Conservation (phyloP, 2,329 filamentous ascomycete genomes). For the Laburnicola sp. region DNA sequence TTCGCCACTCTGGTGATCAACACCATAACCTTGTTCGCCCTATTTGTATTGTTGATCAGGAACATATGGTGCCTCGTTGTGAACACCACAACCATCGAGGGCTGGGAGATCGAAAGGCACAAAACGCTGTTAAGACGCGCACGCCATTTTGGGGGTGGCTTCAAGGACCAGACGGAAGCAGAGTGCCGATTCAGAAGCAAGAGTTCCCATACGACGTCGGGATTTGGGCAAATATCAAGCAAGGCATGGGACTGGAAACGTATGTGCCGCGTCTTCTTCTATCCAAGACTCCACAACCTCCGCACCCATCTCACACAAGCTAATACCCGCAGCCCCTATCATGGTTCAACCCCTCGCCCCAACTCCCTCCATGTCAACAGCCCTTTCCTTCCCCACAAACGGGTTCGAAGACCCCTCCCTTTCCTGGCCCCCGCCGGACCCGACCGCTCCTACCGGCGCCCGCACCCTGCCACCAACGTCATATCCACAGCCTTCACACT, state of each 20-base stretch:
- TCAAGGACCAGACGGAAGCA: constrained; percentile 59
- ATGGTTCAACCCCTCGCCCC: constrained; percentile 69
- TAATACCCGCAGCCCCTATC: constrained; percentile 49
- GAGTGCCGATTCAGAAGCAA: constrained; percentile 61
- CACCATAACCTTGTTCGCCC: constrained; percentile 62
- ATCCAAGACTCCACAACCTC: neutral
- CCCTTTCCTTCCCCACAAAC: constrained; percentile 69
- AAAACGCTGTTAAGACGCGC: constrained; percentile 51
- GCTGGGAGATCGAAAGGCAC: constrained; percentile 65
- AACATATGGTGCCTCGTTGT: constrained; percentile 61
- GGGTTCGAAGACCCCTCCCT: constrained; percentile 63
- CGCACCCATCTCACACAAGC: neutral
- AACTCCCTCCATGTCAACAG: constrained; percentile 56
- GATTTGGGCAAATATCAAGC: constrained; percentile 71
- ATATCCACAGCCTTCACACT: constrained; percentile 41
- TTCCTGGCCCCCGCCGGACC: constrained; percentile 56
- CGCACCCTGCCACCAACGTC: constrained; percentile 12
- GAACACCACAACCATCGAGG: constrained; percentile 80
- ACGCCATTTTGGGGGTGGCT: constrained; percentile 59
- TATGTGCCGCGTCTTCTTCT: constrained; percentile 7
- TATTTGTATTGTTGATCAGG: constrained; percentile 67
- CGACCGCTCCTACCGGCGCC: constrained; percentile 46
- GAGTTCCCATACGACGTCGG: constrained; percentile 85
- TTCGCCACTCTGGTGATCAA: constrained; percentile 63
- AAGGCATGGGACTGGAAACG: constrained; percentile 72